Base-by-base conservation (phyloP, 1,284 basidiomycete genomes). In the Macrocystidia cucumis region DNA sequence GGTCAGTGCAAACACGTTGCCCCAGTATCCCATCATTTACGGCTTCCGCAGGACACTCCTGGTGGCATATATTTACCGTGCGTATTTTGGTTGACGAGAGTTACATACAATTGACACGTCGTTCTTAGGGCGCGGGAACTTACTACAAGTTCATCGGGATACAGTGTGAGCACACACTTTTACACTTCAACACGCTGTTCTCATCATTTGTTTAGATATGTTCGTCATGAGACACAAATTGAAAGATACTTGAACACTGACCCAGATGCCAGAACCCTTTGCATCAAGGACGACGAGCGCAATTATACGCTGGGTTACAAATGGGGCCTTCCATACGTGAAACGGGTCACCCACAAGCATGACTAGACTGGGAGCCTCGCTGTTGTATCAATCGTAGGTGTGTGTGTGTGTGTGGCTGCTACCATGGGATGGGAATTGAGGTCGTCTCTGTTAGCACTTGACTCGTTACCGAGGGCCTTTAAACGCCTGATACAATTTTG, bases 41-140 rank as follows among this genome's bases (percentile, higher is more conserved):
- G 16, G 20, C 16, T 28, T 38, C 7, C n/a, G n/a, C 29, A 75
- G 74, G 76, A 6, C 78, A 83, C 47, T 70, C 77, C 2, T 81
- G 79, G 79, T 83, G 79, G 78, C 78, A 83, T 54, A 46, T 80
- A 12, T 56, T 81, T n/a, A 79, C 77, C 8, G 74, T 74, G 40
- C 37, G 63, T 44, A 11, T 22, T 34, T 6, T 29, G n/a, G 24
- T n/a, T 5, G 25, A 16, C 6, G 7, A 16, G 39, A 35, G 32
- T 35, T 39, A 21, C 41, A 32, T 22, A 32, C 26, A 40, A 17
- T 17, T 14, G 5, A 30, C 11, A 11, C 5, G n/a, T 5, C 11
- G 26, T 25, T 16, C 14, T 29, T 37, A 78, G 74, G 75, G 69
- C 7, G 53, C 62, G 23, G 78, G 77, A 26, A 68, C 69, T 0